These are phyloP conservation scores for Trichoderma harzianum DNA, from an alignment of 2,329 filamentous ascomycete genomes.

Conservation along the genomic window DNA sequence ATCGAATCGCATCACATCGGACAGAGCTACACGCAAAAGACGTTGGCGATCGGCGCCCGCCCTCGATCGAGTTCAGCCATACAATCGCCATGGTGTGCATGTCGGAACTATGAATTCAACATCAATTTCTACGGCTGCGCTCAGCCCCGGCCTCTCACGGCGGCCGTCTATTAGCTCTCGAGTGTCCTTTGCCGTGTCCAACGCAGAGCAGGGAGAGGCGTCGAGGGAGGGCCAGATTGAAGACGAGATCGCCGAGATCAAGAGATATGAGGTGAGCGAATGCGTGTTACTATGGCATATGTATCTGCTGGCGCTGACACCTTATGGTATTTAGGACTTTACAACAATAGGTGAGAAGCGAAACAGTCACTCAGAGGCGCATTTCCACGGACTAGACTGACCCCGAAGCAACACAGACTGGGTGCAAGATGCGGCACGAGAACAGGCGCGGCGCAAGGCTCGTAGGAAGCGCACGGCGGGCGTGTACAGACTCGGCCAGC, in stretches of 20 bases:
- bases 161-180: conserved; percentile 61
- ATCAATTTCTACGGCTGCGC: conserved; percentile 49
- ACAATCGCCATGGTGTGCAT: conserved; percentile 39
- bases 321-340: conserved; percentile 60
- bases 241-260: conserved; percentile 96
- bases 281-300: neutral
- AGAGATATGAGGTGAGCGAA: conserved; percentile 75
- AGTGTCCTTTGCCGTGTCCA: conserved; percentile 65
- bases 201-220: conserved; percentile 58
- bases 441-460: conserved; percentile 76
- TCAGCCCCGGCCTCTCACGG: conserved; percentile 37
- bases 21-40: neutral
- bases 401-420: conserved; percentile 58
- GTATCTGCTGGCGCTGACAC: conserved; percentile 19
- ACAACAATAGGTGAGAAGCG: conserved; percentile 72
- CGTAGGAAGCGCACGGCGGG: conserved; percentile 69
- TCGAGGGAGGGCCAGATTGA: conserved; percentile 70
- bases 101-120: conserved; percentile 46
- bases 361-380: neutral
- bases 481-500: conserved; percentile 66
- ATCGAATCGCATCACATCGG: neutral
- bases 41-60: neutral
- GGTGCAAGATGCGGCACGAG: conserved; percentile 94
- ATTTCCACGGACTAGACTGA: conserved; percentile 30
- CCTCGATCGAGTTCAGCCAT: neutral